Evolutionary conservation across 1,284 basidiomycete species (phyloP).

Genomic region (Pseudozyma thailandica): DNA sequence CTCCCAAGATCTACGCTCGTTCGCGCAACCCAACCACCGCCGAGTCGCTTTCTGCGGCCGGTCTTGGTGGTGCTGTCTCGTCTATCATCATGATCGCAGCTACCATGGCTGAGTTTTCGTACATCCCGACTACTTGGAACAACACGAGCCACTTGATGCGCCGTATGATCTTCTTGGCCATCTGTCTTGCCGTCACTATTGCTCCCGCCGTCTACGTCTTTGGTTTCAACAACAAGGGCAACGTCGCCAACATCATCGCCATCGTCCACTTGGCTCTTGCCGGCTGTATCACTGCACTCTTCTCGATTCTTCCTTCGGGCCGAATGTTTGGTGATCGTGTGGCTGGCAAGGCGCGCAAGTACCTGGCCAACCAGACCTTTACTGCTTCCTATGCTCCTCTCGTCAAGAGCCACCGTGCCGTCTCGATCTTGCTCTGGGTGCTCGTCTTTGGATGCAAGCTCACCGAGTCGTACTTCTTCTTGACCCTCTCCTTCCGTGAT

Average conservation of each 20-base stretch:
- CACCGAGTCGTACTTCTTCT: conserved; percentile 68
- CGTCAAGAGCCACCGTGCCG: conserved; percentile 54
- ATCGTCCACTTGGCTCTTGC: conserved; percentile 62
- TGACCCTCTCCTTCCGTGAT: conserved; percentile 67
- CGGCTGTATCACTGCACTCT: conserved; percentile 62
- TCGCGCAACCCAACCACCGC: conserved; percentile 68
- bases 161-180: conserved; percentile 63
- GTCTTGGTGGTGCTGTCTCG: conserved; percentile 66
- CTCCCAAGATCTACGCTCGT: conserved; percentile 82
- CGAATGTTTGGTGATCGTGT: conserved; percentile 67
- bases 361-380: conserved; percentile 68
- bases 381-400: conserved; percentile 66
- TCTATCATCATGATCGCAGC: conserved; percentile 66
- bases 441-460: conserved; percentile 68
- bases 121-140: conserved; percentile 68
- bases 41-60: conserved; percentile 62
- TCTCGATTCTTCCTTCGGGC: conserved; percentile 65
- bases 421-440: conserved; percentile 64
- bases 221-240: conserved; percentile 61
- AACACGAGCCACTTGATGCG: conserved; percentile 66
- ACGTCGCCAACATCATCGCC: conserved; percentile 56
- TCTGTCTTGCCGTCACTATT: conserved; percentile 65
- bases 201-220: conserved; percentile 66
- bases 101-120: conserved; percentile 66
- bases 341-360: conserved; percentile 67